Percentiles rank a stretch among this genome's conserved stretches.
Conservation (phyloP, 2,329 filamentous ascomycete genomes). For the Neofusicoccum sp. region DNA sequence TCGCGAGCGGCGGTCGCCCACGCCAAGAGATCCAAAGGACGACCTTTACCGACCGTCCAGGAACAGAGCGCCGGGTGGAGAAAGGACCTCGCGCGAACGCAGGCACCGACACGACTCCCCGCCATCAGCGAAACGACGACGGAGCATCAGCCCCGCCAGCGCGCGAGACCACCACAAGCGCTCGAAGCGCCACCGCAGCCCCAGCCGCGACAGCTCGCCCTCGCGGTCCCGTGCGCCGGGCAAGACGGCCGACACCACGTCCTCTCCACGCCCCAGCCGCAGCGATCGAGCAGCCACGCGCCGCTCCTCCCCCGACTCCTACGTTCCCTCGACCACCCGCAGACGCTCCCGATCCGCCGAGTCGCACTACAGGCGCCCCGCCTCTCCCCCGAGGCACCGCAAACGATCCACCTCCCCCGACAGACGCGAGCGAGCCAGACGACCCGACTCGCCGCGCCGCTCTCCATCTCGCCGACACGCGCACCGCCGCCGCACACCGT, state of each 20-base stretch:
- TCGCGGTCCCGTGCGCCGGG: conserved; percentile 34
- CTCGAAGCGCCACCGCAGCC: conserved; percentile 34
- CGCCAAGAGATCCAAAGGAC: conserved; percentile 30
- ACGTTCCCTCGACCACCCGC: conserved; percentile 33
- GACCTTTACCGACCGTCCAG: conserved; percentile 35
- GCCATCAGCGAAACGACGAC: conserved; percentile 39
- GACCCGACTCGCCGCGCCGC: conserved; percentile 29
- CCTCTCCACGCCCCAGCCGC: conserved; percentile 32
- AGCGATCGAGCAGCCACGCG: conserved; percentile 31
- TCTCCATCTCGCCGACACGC: conserved; percentile 32
- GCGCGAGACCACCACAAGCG: conserved; percentile 32
- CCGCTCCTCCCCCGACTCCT: conserved; percentile 37
- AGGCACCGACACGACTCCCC: conserved; percentile 36
- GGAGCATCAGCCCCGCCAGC: conserved; percentile 37
- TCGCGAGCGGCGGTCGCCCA: conserved; percentile 25
- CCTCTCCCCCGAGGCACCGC: conserved; percentile 30
- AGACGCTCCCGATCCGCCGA: conserved; percentile 44
- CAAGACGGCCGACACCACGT: conserved; percentile 29
- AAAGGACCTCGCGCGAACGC: conserved; percentile 35
- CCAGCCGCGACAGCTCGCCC: conserved; percentile 34
- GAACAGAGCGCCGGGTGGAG: conserved; percentile 35
- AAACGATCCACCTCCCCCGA: conserved; percentile 34
- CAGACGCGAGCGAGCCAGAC: conserved; percentile 26
- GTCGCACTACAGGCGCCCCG: conserved; percentile 34
- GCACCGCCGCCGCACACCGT: conserved; percentile 27